Evolutionary conservation across 208 protist genomes (phyloP).

Genomic region (Trypanosoma congolense): DNA sequence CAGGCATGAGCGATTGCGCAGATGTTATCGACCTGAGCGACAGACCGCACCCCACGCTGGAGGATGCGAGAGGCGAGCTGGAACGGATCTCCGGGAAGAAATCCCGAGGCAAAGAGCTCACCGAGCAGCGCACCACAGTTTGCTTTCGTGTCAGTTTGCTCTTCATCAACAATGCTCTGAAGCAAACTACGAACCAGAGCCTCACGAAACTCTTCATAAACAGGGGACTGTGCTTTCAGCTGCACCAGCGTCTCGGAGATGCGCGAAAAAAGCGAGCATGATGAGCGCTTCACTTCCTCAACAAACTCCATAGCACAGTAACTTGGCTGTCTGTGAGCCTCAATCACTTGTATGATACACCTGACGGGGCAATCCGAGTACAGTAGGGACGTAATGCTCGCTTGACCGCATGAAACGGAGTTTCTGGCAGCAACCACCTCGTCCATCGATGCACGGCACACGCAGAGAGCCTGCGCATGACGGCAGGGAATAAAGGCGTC

Average conservation of each 20-base stretch:
- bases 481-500: constrained; percentile 73
- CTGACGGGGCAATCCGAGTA: constrained; percentile 28
- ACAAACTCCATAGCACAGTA: constrained; percentile 37
- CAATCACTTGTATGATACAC: constrained; percentile 22
- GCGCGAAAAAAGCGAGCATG: constrained; percentile 33
- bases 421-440: constrained; percentile 41
- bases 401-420: constrained; percentile 9
- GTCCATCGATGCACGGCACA: constrained; percentile 38
- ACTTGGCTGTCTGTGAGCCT: constrained; percentile 13
- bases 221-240: constrained; percentile 24
- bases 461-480: constrained; percentile 58
- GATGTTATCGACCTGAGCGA: constrained; percentile 65
- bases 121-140: constrained; percentile 68
- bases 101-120: constrained; percentile 39
- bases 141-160: constrained; percentile 11
- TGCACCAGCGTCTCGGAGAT: constrained; percentile 35
- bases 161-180: constrained; percentile 38
- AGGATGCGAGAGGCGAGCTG: constrained; percentile 57
- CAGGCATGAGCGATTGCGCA: constrained; percentile 71
- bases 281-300: constrained; percentile 38
- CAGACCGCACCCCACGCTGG: constrained; percentile 32
- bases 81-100: constrained; percentile 74
- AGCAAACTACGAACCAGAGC: constrained; percentile 58
- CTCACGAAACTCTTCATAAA: constrained; percentile 44
- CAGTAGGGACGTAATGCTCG: constrained; percentile 12